A percentile compares a stretch with the other conserved stretches of the same genome.
Evolutionary conservation across 169 alveolate species (phyloP).

Genomic region (Theileria orientalis): DNA sequence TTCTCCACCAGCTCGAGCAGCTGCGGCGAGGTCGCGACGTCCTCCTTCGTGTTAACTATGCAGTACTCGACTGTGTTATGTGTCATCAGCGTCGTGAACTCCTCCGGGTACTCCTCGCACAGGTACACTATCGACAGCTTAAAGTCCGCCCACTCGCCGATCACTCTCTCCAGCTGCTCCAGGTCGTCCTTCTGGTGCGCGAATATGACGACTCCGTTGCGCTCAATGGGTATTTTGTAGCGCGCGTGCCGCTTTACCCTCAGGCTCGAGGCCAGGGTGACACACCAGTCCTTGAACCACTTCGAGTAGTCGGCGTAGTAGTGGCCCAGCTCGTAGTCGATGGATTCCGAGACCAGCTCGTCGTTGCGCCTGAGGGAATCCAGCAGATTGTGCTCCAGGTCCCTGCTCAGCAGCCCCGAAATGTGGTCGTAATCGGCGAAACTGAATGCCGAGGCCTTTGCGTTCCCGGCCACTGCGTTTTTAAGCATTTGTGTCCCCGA

Average conservation of each 20-base stretch:
- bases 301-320: conserved; percentile 25
- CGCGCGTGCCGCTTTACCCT: conserved; percentile 14
- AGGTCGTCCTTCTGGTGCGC: conserved; percentile 16
- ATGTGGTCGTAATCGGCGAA: conserved; percentile 19
- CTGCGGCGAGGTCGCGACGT: neutral
- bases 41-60: neutral
- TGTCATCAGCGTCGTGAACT: neutral
- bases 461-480: neutral
- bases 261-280: conserved; percentile 38
- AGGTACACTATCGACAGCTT: neutral
- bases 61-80: neutral
- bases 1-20: neutral
- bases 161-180: neutral
- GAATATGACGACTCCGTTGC: conserved; percentile 23
- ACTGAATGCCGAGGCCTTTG: neutral
- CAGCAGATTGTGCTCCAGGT: conserved; percentile 37
- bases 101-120: neutral
- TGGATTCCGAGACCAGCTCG: conserved; percentile 1
- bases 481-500: neutral
- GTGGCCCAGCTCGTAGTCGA: neutral
- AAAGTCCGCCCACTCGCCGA: neutral
- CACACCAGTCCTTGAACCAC: conserved; percentile 63
- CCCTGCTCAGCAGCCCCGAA: conserved; percentile 4
- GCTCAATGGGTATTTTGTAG: conserved; percentile 17
- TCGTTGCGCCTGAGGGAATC: conserved; percentile 19